Base-by-base conservation (phyloP, 2,329 filamentous ascomycete species). In the Trichoderma breve region DNA sequence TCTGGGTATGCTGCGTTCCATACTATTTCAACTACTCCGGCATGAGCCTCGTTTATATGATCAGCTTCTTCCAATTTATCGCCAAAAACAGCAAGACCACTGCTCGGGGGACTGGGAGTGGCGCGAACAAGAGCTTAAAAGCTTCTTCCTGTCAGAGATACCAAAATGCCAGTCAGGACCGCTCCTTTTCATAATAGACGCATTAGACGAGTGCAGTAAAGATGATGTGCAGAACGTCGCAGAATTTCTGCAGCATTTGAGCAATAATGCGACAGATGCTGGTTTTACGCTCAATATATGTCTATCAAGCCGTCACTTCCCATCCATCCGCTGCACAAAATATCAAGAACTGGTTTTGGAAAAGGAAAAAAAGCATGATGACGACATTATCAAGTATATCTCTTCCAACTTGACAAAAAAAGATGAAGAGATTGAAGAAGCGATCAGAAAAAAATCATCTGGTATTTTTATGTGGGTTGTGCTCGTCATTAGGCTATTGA, bases 201-300 rank as follows among this genome's bases (percentile, higher is more conserved):
- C 60, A 0, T 30, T 63, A 1, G 60, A 63, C 9, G 60, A 63
- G 9, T 63, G 60, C 9, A 28, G 5, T 6, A 3, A 63, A 11
- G 0, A 1, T 1, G 32, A 63, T 14, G 5, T 47, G 9, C 24
- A 36, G 4, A 36, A 63, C 0, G 60, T 63, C 8, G 60, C 36
- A 1, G 15, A n/a, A 30, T 30, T 63, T 21, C 60, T 63, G 0
- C 21, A 63, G 2, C 0, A 14, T 2, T 3, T 63, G 5, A 63
- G 24, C 0, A n/a, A 2, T 2, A 21, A 4, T 14, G 60, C 36
- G 3, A 4, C 0, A n/a, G 3, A 12, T 28, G 24, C 15, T 4
- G 15, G 15, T 0, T 1, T n/a, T 26, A 14, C 9, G 6, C 34
- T 63, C 15, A 47, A 47, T 0, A 21, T 63, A 18, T 63, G 60